Evolutionary conservation across 768 basidiomycete species (phyloP), one percentile per base, ranked within the genome.

Genomic region (Phaffia tasmanica): DNA sequence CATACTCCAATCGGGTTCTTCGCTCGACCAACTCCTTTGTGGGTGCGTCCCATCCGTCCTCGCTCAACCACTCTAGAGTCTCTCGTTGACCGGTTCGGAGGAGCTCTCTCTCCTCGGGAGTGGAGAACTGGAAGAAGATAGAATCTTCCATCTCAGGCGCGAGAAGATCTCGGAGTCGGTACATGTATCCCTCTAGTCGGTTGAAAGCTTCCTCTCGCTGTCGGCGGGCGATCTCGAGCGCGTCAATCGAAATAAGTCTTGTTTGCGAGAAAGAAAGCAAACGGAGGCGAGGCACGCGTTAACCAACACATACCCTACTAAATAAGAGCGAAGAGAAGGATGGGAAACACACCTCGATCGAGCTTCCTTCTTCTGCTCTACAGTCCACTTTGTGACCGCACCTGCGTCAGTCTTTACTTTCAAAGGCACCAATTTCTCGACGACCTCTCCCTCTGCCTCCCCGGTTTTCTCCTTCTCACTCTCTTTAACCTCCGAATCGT

Each of bases 191-290:
- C 76, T 99, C 95, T 61, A 99, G 83, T 29, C 82, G 80, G 77
- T 99, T 99, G 35, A 86, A 81, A 2, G 90, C 89, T 75, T 98
- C 95, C 72, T 93, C 93, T 42, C 85, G 85, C 62, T 84, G 83
- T 42, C 80, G 81, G 75, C 89, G 90, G 21, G 84, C 82, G 1
- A 80, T 78, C 78, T 98, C 93, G 63, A 86, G 84, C 8, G 79
- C 75, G 71, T 94, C 88, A 67, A 94, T 80, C 14, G 85, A 83
- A 16, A 86, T 83, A 15, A 99, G 80, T 74, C 93, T 95, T 69
- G 16, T 54, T 1, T n/a, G 9, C 9, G 50, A 54, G 30, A 63
- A 18, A 32, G 48, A 23, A 11, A 35, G 23, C 2, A 23, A 23
- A n/a, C n/a, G 18, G 11, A n/a, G 19, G n/a, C 21, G 42, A n/a